Percentiles rank a stretch among this genome's conserved stretches.
Evolutionary conservation across 768 basidiomycete species (phyloP).

Genomic region (Leccinum variicolor): DNA sequence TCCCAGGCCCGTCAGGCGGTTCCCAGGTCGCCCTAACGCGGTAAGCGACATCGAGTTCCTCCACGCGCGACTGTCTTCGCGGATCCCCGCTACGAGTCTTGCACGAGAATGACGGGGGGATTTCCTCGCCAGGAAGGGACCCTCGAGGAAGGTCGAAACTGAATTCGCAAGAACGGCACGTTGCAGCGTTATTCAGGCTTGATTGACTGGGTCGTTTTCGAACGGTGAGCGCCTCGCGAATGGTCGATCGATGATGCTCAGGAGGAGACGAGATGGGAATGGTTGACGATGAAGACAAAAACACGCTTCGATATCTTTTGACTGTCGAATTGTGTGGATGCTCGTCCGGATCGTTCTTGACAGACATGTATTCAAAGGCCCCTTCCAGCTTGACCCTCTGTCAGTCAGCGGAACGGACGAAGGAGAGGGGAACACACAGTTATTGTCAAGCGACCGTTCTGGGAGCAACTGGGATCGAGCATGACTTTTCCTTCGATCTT

Average conservation of each 20-base stretch:
- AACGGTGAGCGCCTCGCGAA: slow-evolving; percentile 37
- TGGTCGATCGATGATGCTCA: slow-evolving; percentile 22
- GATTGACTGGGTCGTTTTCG: slow-evolving; percentile 45
- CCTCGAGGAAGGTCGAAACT: slow-evolving; percentile 54
- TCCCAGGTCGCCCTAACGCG: slow-evolving; percentile 59
- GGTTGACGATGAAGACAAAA: slow-evolving; percentile 45
- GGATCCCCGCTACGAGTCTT: slow-evolving; percentile 29
- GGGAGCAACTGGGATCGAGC: slow-evolving; percentile 50
- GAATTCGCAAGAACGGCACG: slow-evolving; percentile 40
- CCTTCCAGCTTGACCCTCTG: slow-evolving; percentile 54
- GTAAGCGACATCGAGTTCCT: slow-evolving; percentile 49
- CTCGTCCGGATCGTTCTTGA: slow-evolving; percentile 19
- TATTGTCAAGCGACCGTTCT: slow-evolving; percentile 55
- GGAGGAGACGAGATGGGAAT: slow-evolving; percentile 36
- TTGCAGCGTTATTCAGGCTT: slow-evolving; percentile 32
- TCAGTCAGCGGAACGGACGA: slow-evolving; percentile 1
- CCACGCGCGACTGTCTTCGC: slow-evolving; percentile 26
- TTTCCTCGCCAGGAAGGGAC: slow-evolving; percentile 48
- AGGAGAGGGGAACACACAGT: slow-evolving; percentile 37
- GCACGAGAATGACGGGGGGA: slow-evolving; percentile 57
- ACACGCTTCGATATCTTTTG: slow-evolving; percentile 40
- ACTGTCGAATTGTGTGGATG: slow-evolving; percentile 17
- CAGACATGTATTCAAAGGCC: slow-evolving; percentile 44
- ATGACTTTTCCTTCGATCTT: slow-evolving; percentile 57
- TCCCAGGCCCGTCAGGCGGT: slow-evolving; percentile 41